Evolutionary conservation across 495 filamentous ascomycete species (phyloP).

Genomic region (Penicillium cosmopolitanum): DNA sequence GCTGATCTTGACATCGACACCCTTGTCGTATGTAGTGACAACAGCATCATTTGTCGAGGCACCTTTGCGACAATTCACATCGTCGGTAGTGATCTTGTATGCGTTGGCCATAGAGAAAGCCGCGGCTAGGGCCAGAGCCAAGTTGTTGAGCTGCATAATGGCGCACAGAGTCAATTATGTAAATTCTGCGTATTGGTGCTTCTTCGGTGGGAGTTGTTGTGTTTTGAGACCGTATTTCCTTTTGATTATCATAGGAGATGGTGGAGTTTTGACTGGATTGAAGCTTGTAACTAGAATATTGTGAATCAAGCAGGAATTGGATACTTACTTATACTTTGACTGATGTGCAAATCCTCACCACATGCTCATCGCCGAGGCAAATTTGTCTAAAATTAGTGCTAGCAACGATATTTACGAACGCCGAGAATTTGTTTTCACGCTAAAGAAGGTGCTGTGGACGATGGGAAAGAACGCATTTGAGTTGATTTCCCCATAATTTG

Average conservation of each 20-base stretch:
- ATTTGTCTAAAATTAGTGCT: constrained; percentile 14
- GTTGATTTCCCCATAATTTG: constrained; percentile 1
- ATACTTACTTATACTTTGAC: constrained; percentile 15
- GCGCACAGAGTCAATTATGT: not conserved
- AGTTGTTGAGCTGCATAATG: constrained; percentile 19
- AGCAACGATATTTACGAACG: constrained; percentile 1
- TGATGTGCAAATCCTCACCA: constrained; percentile 8
- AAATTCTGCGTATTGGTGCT: not conserved
- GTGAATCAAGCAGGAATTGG: not conserved
- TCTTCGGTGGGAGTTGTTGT: not conserved
- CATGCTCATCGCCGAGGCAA: not conserved
- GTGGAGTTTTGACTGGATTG: constrained; percentile 3
- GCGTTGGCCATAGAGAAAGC: constrained; percentile 21
- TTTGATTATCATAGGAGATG: not conserved
- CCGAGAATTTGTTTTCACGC: not conserved
- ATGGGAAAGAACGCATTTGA: not conserved
- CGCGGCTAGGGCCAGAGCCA: constrained; percentile 19
- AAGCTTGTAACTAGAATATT: constrained; percentile 8
- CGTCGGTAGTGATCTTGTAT: constrained; percentile 10
- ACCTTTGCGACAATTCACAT: constrained; percentile 17
- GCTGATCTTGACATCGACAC: constrained; percentile 15
- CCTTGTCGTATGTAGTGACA: constrained; percentile 13
- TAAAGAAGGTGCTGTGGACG: not conserved
- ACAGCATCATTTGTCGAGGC: constrained; percentile 15
- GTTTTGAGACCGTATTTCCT: not conserved